These are phyloP conservation scores for Arabidopsis thaliana DNA, from an alignment of 345 rosid genomes.

Conservation along the genomic window TAIR10.1 NC_003071.7:7142501-7143000, in stretches of 20 bases:
- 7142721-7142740: constrained; percentile 39
- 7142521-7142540: constrained; percentile 17
- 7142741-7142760: constrained; percentile 39
- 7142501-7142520: not conserved
- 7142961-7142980: constrained; percentile 17
- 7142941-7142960: constrained; percentile 11
- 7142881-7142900: constrained; percentile 32
- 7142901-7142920: constrained; percentile 26
- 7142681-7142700: constrained; percentile 41
- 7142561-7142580: constrained; percentile 33
- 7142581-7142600: constrained; percentile 35
- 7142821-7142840: constrained; percentile 22
- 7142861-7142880: constrained; percentile 3
- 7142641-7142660: constrained; percentile 13
- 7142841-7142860: constrained; percentile 15
- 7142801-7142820: constrained; percentile 27
- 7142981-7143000: constrained; percentile 23
- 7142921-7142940: constrained; percentile 8
- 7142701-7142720: constrained; percentile 34
- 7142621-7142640: constrained; percentile 26
- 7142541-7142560: constrained; percentile 25
- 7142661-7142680: constrained; percentile 38
- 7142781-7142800: constrained; percentile 29
- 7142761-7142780: constrained; percentile 15
- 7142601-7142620: constrained; percentile 34